Conservation (phyloP, 164 flowering plant genomes). For the Liquidambar formosana region DNA sequence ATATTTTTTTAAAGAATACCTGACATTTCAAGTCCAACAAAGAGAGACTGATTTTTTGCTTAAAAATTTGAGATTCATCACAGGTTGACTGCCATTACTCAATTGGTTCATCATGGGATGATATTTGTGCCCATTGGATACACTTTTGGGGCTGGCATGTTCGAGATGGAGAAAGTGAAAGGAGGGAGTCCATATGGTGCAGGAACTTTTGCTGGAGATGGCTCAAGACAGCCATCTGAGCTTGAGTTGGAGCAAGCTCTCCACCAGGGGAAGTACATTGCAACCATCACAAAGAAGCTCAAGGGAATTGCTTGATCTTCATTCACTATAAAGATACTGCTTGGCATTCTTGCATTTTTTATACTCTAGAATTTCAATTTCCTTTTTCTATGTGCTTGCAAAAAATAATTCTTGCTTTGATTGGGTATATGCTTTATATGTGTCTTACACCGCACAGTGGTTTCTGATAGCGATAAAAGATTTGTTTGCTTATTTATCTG, state of each 20-base stretch:
- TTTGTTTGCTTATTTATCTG: background rate
- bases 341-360: conserved; percentile 5
- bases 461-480: conserved; percentile 7
- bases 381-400: conserved; percentile 4
- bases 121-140: conserved; percentile 88
- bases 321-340: background rate
- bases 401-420: conserved; percentile 14
- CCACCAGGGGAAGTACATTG: conserved; percentile 82
- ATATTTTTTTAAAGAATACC: background rate
- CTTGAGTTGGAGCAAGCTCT: conserved; percentile 78
- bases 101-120: conserved; percentile 91
- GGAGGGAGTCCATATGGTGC: conserved; percentile 95
- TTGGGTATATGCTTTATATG: conserved; percentile 7
- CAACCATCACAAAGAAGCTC: conserved; percentile 74
- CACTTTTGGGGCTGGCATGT: conserved; percentile 96
- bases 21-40: background rate
- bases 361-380: conserved; percentile 3
- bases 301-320: conserved; percentile 53
- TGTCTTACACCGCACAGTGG: conserved; percentile 6
- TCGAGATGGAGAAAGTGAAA: conserved; percentile 83
- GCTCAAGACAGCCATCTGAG: conserved; percentile 74
- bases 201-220: conserved; percentile 89
- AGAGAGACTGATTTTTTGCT: background rate
- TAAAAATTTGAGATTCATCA: background rate
- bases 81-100: conserved; percentile 90